phyloP scores from a whole-genome alignment of 164 flowering plant species.

The Vitis cinerea region DNA sequence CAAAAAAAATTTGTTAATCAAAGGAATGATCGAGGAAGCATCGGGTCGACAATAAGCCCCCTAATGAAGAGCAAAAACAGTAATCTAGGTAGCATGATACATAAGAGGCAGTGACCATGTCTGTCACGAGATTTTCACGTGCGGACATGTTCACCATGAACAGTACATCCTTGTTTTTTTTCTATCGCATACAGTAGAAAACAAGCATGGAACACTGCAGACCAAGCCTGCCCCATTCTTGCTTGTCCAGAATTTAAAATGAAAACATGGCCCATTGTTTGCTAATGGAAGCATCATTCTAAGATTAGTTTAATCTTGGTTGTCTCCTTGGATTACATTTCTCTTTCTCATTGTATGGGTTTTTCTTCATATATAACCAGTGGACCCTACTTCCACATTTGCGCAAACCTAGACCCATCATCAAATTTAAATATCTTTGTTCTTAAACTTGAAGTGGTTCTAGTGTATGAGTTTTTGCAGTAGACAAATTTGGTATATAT shows the following conservation, averaged over 20 bases:
- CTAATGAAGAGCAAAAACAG: conserved; percentile 1
- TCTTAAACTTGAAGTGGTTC: too few relatives aligned
- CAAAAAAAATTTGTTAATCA: too few relatives aligned
- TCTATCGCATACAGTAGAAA: background rate
- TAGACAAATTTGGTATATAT: too few relatives aligned
- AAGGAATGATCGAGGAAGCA: background rate
- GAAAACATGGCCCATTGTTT: background rate
- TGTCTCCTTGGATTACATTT: background rate
- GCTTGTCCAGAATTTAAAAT: background rate
- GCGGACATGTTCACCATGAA: conserved; percentile 8
- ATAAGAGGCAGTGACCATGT: conserved; percentile 17
- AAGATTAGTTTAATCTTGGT: background rate
- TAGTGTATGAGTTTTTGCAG: too few relatives aligned
- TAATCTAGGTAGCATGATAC: conserved; percentile 5
- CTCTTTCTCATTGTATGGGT: conserved; percentile 1
- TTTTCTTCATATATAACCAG: too few relatives aligned
- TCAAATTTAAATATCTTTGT: too few relatives aligned
- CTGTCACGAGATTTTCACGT: conserved; percentile 20
- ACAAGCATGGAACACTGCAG: conserved; percentile 2
- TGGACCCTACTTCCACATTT: too few relatives aligned
- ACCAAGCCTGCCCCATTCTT: background rate
- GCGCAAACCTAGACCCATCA: too few relatives aligned
- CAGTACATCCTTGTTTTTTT: conserved; percentile 4
- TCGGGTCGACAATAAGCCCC: background rate
- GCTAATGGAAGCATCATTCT: background rate